Conservation (phyloP, 352 stramenopile genomes). For the Phytophthora pluvialis region DNA sequence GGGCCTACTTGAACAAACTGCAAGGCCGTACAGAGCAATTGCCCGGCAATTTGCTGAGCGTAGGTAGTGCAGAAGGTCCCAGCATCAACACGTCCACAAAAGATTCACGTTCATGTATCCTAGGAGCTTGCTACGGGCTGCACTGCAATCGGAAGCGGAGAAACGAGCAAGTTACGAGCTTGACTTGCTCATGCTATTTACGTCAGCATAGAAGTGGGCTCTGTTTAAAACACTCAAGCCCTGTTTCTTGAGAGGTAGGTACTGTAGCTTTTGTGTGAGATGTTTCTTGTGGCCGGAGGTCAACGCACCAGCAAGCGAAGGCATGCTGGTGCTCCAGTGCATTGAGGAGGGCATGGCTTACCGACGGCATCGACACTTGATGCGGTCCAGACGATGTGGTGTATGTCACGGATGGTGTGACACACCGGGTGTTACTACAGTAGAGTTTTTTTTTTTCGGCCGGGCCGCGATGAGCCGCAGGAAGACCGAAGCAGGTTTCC, state of each 20-base stretch:
- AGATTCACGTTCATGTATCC: no score
- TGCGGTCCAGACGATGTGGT: background rate
- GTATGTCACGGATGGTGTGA: background rate
- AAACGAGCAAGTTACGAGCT: background rate
- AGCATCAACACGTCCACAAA: no score
- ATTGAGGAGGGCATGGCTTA: background rate
- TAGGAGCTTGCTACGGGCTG: no score
- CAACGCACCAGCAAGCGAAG: conserved; percentile 27
- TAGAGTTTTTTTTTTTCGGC: background rate
- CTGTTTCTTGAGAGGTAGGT: conserved; percentile 14
- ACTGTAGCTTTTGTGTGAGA: background rate
- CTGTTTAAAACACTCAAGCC: conserved; percentile 8
- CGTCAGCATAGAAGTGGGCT: background rate
- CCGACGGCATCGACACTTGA: conserved; percentile 5
- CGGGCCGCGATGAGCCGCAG: background rate
- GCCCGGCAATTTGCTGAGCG: no score
- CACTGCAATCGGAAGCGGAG: background rate
- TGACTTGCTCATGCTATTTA: background rate
- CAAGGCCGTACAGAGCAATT: no score
- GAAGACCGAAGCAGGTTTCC: conserved; percentile 21
- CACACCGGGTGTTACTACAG: background rate
- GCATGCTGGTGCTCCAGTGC: conserved; percentile 1
- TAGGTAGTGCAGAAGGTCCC: no score
- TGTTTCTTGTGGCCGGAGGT: conserved; percentile 12
- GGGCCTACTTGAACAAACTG: no score